Percentiles rank a stretch among this genome's conserved stretches.
Conservation (phyloP, 2,329 filamentous ascomycete genomes). For the Fusarium neocosmosporiellum region DNA sequence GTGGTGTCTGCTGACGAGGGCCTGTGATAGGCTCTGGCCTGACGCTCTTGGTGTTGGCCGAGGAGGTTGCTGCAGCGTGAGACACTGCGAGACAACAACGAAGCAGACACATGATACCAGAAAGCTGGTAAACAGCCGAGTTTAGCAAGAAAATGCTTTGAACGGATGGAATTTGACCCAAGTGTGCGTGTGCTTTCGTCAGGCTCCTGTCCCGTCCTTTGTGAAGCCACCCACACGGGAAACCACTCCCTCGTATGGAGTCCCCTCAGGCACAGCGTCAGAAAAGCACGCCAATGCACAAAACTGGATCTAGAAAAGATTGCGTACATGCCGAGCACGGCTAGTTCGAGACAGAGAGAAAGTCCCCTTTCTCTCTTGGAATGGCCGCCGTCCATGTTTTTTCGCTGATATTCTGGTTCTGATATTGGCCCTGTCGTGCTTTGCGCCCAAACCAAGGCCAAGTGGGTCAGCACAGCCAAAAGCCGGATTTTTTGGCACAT, state of each 20-base stretch:
- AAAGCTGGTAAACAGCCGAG: background rate
- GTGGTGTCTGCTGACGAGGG: slow-evolving; percentile 34
- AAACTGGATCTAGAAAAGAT: slow-evolving; percentile 14
- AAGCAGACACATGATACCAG: slow-evolving; percentile 22
- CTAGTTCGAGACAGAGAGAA: slow-evolving; percentile 10
- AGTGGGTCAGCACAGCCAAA: slow-evolving; percentile 38
- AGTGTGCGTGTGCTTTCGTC: background rate
- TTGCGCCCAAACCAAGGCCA: slow-evolving; percentile 36
- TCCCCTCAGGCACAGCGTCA: background rate
- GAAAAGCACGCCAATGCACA: slow-evolving; percentile 6
- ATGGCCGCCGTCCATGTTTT: background rate
- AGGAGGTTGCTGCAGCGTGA: slow-evolving; percentile 7
- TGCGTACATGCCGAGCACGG: slow-evolving; percentile 12
- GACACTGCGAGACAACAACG: slow-evolving; percentile 9
- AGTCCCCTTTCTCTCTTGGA: background rate
- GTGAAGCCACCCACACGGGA: background rate
- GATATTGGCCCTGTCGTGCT: slow-evolving; percentile 7
- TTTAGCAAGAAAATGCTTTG: background rate
- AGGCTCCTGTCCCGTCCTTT: slow-evolving; percentile 2
- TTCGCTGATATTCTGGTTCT: slow-evolving; percentile 3
- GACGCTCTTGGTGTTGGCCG: background rate
- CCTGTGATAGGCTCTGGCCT: slow-evolving; percentile 30
- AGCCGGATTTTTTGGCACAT: slow-evolving; percentile 38
- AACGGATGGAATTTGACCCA: slow-evolving; percentile 1
- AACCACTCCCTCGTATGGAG: background rate